Conservation (phyloP, 805 yeast genomes). For the Torulaspora delbrueckii region DNA sequence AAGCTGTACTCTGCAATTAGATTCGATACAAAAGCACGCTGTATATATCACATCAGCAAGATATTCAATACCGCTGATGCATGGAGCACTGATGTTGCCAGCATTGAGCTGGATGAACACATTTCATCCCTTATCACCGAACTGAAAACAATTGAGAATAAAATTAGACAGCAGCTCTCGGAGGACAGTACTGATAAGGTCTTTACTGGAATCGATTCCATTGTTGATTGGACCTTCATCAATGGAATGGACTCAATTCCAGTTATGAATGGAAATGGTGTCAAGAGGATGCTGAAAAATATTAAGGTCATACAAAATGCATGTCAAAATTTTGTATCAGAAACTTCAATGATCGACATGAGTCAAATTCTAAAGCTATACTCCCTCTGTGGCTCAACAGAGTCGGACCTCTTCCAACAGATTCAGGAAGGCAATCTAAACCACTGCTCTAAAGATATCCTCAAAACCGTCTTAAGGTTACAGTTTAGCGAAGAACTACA, state of each 20-base stretch:
- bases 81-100: constrained; percentile 33
- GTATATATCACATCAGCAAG: constrained; percentile 27
- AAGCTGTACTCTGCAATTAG: constrained; percentile 25
- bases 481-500: constrained; percentile 31
- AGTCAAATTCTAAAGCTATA: constrained; percentile 23
- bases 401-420: constrained; percentile 18
- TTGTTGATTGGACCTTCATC: constrained; percentile 23
- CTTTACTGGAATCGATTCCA: constrained; percentile 27
- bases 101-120: constrained; percentile 29
- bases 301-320: constrained; percentile 32
- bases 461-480: constrained; percentile 29
- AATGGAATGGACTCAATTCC: constrained; percentile 25
- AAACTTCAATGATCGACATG: constrained; percentile 24
- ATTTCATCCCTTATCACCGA: constrained; percentile 29
- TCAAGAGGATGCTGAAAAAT: constrained; percentile 30
- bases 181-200: constrained; percentile 19
- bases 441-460: constrained; percentile 18
- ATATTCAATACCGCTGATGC: constrained; percentile 22
- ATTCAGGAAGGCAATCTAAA: constrained; percentile 18
- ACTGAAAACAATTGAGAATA: constrained; percentile 27
- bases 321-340: constrained; percentile 23
- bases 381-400: constrained; percentile 24
- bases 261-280: constrained; percentile 30
- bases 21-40: constrained; percentile 31
- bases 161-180: constrained; percentile 21